These are phyloP conservation scores for Chrysoporthe austroafricana DNA, from an alignment of 2,329 filamentous ascomycete genomes.

Conservation along the genomic window DNA sequence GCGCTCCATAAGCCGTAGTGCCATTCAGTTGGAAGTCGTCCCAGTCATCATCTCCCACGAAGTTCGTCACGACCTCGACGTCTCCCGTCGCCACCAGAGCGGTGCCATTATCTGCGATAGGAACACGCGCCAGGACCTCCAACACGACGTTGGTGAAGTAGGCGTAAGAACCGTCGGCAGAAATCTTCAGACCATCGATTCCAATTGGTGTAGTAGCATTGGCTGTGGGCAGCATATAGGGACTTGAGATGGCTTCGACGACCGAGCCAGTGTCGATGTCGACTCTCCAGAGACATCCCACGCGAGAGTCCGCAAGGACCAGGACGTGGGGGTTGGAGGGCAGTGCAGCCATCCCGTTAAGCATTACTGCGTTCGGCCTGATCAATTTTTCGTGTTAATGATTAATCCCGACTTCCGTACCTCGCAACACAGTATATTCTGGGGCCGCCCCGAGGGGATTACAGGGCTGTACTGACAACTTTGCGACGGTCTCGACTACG, in stretches of 20 bases:
- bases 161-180: slow-evolving; percentile 17
- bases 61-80: slow-evolving; percentile 6
- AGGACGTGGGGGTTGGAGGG: slow-evolving; percentile 21
- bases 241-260: slow-evolving; percentile 18
- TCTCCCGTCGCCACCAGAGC: slow-evolving; percentile 13
- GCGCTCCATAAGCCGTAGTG: slow-evolving; percentile 17
- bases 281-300: slow-evolving; percentile 24
- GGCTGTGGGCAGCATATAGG: slow-evolving; percentile 1
- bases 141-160: slow-evolving; percentile 28
- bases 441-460: not conserved
- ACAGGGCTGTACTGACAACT: slow-evolving; percentile 1
- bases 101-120: slow-evolving; percentile 22
- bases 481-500: slow-evolving; percentile 22
- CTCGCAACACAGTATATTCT: not conserved
- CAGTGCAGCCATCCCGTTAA: slow-evolving; percentile 27
- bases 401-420: not conserved
- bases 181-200: slow-evolving; percentile 27
- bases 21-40: slow-evolving; percentile 22
- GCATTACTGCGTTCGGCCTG: slow-evolving; percentile 26
- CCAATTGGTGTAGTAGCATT: slow-evolving; percentile 24
- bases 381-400: not conserved
- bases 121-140: slow-evolving; percentile 21
- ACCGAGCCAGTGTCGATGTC: slow-evolving; percentile 21
- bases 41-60: slow-evolving; percentile 8
- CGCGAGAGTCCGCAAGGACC: slow-evolving; percentile 23